phyloP scores from a whole-genome alignment of 208 protist species.

The Wallacemonas collosoma region DNA sequence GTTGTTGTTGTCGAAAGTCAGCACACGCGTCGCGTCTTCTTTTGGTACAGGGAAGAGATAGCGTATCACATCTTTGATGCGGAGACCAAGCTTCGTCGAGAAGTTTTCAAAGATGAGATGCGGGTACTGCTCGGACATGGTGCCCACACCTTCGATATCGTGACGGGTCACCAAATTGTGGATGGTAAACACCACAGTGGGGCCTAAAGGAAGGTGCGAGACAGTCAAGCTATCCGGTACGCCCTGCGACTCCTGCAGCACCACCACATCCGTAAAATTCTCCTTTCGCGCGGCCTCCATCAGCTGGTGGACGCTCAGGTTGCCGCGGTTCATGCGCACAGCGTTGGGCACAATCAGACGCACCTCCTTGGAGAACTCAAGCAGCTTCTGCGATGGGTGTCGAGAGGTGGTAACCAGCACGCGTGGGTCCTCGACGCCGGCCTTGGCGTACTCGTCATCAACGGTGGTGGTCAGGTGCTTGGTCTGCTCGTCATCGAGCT shows the following conservation, averaged over 20 bases:
- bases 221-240: slow-evolving; percentile 98
- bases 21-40: slow-evolving; percentile 93
- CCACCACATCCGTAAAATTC: slow-evolving; percentile 98
- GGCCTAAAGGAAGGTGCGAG: slow-evolving; percentile 98
- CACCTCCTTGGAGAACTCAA: slow-evolving; percentile 99
- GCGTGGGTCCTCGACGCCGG: slow-evolving; percentile 96
- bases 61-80: slow-evolving; percentile 95
- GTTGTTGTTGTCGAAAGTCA: slow-evolving; percentile 98
- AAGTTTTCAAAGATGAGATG: slow-evolving; percentile 99
- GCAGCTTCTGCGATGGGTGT: slow-evolving; percentile 95
- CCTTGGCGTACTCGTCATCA: slow-evolving; percentile 98
- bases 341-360: slow-evolving; percentile 98
- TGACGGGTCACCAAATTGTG: slow-evolving; percentile 97
- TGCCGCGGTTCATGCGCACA: slow-evolving; percentile 98
- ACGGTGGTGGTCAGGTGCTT: slow-evolving; percentile 64
- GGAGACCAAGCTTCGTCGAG: slow-evolving; percentile 93
- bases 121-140: slow-evolving; percentile 96
- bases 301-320: slow-evolving; percentile 92
- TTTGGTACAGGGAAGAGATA: slow-evolving; percentile 99
- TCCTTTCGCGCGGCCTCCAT: slow-evolving; percentile 94
- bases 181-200: slow-evolving; percentile 98
- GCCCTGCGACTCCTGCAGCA: slow-evolving; percentile 98
- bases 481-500: slow-evolving; percentile 89
- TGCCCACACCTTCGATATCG: slow-evolving; percentile 93
- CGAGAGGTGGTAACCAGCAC: slow-evolving; percentile 99